Evolutionary conservation across 2,329 filamentous ascomycete genomes (phyloP).

Genomic region (Paramyrothecium roridum): DNA sequence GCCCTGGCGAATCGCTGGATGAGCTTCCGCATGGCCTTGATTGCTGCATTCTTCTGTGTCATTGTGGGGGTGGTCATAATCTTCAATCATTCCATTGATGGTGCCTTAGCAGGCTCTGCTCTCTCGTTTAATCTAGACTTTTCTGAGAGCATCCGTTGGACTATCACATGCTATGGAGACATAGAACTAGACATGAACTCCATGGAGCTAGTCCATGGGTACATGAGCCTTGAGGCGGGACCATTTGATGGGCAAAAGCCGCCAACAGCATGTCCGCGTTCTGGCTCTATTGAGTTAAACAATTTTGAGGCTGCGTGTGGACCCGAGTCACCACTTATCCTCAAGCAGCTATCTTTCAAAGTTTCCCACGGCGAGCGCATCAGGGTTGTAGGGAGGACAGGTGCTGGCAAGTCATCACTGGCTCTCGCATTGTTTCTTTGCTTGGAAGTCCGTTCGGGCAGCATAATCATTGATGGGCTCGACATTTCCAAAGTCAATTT

Average conservation of each 20-base stretch:
- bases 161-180: conserved; percentile 64
- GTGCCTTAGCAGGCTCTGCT: conserved; percentile 72
- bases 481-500: conserved; percentile 67
- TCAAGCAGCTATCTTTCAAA: conserved; percentile 62
- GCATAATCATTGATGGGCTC: conserved; percentile 63
- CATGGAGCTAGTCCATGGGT: conserved; percentile 65
- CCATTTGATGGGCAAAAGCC: conserved; percentile 52
- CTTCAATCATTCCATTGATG: conserved; percentile 57
- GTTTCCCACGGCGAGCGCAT: conserved; percentile 51
- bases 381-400: conserved; percentile 48
- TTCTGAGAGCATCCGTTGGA: conserved; percentile 60
- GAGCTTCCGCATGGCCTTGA: conserved; percentile 65
- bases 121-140: conserved; percentile 72
- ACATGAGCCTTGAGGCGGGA: conserved; percentile 60
- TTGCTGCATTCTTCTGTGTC: conserved; percentile 67
- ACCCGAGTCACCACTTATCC: conserved; percentile 42
- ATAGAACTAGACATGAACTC: conserved; percentile 78
- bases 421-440: conserved; percentile 44
- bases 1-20: conserved; percentile 78
- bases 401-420: conserved; percentile 49
- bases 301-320: conserved; percentile 2
- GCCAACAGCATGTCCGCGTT: conserved; percentile 40
- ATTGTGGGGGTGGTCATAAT: conserved; percentile 65
- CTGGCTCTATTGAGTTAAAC: background rate
- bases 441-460: conserved; percentile 49